Percentiles rank a stretch among this genome's conserved stretches.
Evolutionary conservation across 1,284 basidiomycete species (phyloP).

Genomic region (Cystobasidium sp.): DNA sequence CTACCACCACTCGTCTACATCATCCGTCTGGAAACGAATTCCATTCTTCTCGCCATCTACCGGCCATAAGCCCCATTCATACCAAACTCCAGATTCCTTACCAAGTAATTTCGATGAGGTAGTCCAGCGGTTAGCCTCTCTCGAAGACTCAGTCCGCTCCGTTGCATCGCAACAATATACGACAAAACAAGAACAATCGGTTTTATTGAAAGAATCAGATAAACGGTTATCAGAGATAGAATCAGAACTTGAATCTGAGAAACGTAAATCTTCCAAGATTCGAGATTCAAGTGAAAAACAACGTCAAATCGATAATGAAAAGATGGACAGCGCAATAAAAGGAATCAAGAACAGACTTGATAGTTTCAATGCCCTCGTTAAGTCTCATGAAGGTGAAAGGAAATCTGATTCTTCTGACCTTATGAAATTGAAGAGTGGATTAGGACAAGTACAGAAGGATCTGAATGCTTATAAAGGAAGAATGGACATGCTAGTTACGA

Average conservation of each 20-base stretch:
- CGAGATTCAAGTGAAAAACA: slow-evolving; percentile 24
- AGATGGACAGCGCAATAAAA: slow-evolving; percentile 36
- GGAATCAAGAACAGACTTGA: slow-evolving; percentile 60
- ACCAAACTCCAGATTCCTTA: slow-evolving; percentile 63
- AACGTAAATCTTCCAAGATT: slow-evolving; percentile 15
- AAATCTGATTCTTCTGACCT: slow-evolving; percentile 29
- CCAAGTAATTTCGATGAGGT: slow-evolving; percentile 72
- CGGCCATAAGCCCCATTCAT: slow-evolving; percentile 53
- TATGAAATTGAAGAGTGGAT: background rate
- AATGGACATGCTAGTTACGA: slow-evolving; percentile 68
- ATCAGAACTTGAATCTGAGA: slow-evolving; percentile 47
- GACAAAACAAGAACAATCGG: slow-evolving; percentile 53
- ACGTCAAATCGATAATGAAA: slow-evolving; percentile 2
- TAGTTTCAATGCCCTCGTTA: slow-evolving; percentile 63
- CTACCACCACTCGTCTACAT: background rate
- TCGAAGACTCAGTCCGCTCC: slow-evolving; percentile 56
- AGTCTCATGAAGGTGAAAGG: slow-evolving; percentile 41
- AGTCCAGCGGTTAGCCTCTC: slow-evolving; percentile 64
- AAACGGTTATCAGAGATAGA: slow-evolving; percentile 55
- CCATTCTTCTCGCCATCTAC: slow-evolving; percentile 34
- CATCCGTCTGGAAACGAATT: slow-evolving; percentile 16
- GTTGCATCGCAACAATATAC: slow-evolving; percentile 56
- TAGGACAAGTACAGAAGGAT: slow-evolving; percentile 44
- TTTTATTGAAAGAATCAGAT: slow-evolving; percentile 51
- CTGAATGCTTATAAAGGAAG: slow-evolving; percentile 64